Evolutionary conservation across 371 early-diverging fungal species (phyloP), one percentile per base, ranked within the genome.

Genomic region (Umbelopsis sp.): DNA sequence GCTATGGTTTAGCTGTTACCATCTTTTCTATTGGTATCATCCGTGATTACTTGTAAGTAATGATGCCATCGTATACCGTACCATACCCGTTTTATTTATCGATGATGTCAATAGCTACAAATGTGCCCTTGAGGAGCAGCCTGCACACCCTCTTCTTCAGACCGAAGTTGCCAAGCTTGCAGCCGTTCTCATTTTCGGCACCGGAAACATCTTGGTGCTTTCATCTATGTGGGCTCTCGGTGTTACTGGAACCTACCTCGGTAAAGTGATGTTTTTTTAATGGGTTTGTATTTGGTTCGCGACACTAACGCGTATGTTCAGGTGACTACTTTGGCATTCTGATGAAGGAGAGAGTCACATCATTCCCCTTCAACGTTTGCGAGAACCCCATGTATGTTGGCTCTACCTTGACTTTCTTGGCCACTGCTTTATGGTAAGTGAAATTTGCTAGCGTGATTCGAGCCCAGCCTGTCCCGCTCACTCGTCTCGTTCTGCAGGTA

Each of bases 271-370:
- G 22, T 22, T 22, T 65, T 65, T 44, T 7, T 1, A 41, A 41
- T 5, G 7, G 45, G 53, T 66, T 50, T 9, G 5, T 50, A 22
- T 22, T 22, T 44, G 29, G 16, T 1, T 12, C 16, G 20, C 6
- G 44, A 44, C 32, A 50, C 48, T 52, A 66, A 50, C 2, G 14
- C 20, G 18, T 25, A n/a, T 63, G 45, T 24, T 24, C 75, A 91
- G 96, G 96, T 70, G 96, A 95, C 76, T 96, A 96, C 78, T 96
- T 96, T 85, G 97, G 97, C 63, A 95, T 96, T 63, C 77, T 95
- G 71, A 96, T 96, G 96, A 84, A 87, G 38, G 83, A 85, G 67
- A 89, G 92, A 45, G 94, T 96, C 65, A 94, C 94, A 14, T 89
- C 89, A 20, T 96, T 96, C 78, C 97, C 97, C 16, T 96, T 96